phyloP scores from a whole-genome alignment of 2,329 filamentous ascomycete species.

The Fusarium globosum region DNA sequence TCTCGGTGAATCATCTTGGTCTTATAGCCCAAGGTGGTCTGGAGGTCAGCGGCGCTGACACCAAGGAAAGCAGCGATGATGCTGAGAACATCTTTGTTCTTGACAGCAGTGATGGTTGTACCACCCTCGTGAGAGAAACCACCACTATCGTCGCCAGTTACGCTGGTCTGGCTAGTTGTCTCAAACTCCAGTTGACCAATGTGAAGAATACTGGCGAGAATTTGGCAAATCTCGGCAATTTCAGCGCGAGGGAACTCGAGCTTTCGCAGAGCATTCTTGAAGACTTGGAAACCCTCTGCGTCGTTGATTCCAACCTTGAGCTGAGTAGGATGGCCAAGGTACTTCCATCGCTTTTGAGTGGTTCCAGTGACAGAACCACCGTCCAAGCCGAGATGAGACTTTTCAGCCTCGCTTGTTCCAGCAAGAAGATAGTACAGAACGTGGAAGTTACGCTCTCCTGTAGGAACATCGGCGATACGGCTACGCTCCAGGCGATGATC shows the following conservation, averaged over 20 bases:
- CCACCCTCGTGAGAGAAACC: slow-evolving; percentile 96
- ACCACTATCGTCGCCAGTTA: slow-evolving; percentile 88
- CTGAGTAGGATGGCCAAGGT: slow-evolving; percentile 94
- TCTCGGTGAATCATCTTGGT: slow-evolving; percentile 97
- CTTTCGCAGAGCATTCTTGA: slow-evolving; percentile 94
- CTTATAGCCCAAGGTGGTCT: slow-evolving; percentile 92
- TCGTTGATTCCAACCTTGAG: slow-evolving; percentile 98
- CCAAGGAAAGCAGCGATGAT: slow-evolving; percentile 96
- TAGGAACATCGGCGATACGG: slow-evolving; percentile 90
- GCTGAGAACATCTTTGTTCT: slow-evolving; percentile 89
- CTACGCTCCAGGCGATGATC: slow-evolving; percentile 94
- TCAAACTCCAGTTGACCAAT: slow-evolving; percentile 97
- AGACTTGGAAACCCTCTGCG: slow-evolving; percentile 93
- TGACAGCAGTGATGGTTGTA: slow-evolving; percentile 85
- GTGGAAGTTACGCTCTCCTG: slow-evolving; percentile 96
- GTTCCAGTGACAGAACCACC: slow-evolving; percentile 60
- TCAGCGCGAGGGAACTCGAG: slow-evolving; percentile 93
- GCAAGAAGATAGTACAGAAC: slow-evolving; percentile 94
- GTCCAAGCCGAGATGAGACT: slow-evolving; percentile 79
- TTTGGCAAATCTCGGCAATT: slow-evolving; percentile 96
- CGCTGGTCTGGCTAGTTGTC: slow-evolving; percentile 81
- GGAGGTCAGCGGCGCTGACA: slow-evolving; percentile 81
- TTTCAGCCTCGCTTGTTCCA: slow-evolving; percentile 91
- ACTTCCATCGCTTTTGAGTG: slow-evolving; percentile 88
- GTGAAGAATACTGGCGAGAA: slow-evolving; percentile 93